phyloP scores from a whole-genome alignment of 2,329 filamentous ascomycete species.

The Arthrobotrys iridis region DNA sequence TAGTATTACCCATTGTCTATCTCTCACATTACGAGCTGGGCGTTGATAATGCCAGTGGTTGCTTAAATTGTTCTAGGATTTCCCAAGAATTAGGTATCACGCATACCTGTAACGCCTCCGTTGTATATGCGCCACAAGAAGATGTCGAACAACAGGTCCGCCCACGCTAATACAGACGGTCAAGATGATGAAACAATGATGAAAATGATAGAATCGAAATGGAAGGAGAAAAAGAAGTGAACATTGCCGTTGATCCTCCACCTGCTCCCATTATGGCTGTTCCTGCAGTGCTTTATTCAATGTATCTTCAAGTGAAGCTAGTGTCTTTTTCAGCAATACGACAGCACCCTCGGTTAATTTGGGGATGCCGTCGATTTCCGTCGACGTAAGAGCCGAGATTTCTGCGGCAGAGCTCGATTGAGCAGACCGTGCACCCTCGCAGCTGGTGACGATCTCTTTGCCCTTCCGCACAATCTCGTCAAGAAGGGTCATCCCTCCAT shows the following conservation, averaged over 20 bases:
- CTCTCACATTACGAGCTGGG: background rate
- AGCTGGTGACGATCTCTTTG: constrained; percentile 63
- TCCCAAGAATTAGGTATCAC: constrained; percentile 3
- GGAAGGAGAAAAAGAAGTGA: background rate
- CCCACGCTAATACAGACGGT: constrained; percentile 16
- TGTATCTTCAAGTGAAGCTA: constrained; percentile 35
- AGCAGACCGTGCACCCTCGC: constrained; percentile 54
- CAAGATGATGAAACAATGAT: background rate
- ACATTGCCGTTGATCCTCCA: background rate
- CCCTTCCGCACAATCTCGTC: constrained; percentile 63
- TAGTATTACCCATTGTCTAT: too few relatives aligned
- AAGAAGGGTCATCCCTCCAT: constrained; percentile 62
- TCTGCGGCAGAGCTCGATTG: constrained; percentile 49
- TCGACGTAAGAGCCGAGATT: constrained; percentile 54
- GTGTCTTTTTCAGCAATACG: constrained; percentile 61
- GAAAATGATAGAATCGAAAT: background rate
- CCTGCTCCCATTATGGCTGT: background rate
- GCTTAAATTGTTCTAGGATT: constrained; percentile 16
- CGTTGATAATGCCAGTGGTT: background rate
- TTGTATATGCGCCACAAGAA: constrained; percentile 33
- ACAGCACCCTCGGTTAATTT: constrained; percentile 65
- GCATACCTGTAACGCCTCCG: constrained; percentile 41
- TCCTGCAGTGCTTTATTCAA: background rate
- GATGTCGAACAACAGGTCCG: constrained; percentile 31
- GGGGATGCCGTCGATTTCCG: constrained; percentile 63